phyloP scores from a whole-genome alignment of 164 flowering plant species.

The Amborella trichopoda region DNA sequence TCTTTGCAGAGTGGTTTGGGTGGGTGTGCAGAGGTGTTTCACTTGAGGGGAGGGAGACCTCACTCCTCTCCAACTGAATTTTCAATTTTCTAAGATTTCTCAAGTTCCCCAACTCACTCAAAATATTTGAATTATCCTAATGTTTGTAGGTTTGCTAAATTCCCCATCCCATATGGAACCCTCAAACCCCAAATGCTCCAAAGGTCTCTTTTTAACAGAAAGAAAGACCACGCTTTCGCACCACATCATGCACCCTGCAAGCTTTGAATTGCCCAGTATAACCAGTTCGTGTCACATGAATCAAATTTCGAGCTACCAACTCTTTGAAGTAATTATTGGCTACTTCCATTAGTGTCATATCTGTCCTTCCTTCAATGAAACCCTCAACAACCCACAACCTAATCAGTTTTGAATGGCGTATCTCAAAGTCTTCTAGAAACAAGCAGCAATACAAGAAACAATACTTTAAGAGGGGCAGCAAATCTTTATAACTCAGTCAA shows the following conservation, averaged over 20 bases:
- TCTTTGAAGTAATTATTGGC: not conserved
- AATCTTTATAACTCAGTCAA: not conserved
- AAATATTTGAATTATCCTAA: too few species aligned
- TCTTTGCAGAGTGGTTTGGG: too few species aligned
- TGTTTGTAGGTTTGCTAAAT: too few species aligned
- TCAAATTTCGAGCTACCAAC: not conserved
- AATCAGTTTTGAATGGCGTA: not conserved
- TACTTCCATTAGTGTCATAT: not conserved
- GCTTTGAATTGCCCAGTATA: conserved; percentile 18
- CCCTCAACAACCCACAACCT: not conserved
- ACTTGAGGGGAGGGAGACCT: too few species aligned
- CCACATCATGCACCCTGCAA: conserved; percentile 32
- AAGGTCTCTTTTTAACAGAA: conserved; percentile 17
- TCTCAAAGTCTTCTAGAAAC: not conserved
- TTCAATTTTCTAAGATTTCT: too few species aligned
- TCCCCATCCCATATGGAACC: too few species aligned
- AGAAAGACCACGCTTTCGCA: conserved; percentile 25
- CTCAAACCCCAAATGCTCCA: conserved; percentile 6
- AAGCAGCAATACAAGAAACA: not conserved
- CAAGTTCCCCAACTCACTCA: too few species aligned
- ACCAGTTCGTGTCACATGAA: conserved; percentile 11
- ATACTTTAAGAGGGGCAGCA: not conserved
- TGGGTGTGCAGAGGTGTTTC: too few species aligned
- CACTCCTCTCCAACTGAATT: too few species aligned
- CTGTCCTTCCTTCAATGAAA: not conserved